Base-by-base conservation (phyloP, 2,329 filamentous ascomycete genomes). In the Mariannaea sp. region DNA sequence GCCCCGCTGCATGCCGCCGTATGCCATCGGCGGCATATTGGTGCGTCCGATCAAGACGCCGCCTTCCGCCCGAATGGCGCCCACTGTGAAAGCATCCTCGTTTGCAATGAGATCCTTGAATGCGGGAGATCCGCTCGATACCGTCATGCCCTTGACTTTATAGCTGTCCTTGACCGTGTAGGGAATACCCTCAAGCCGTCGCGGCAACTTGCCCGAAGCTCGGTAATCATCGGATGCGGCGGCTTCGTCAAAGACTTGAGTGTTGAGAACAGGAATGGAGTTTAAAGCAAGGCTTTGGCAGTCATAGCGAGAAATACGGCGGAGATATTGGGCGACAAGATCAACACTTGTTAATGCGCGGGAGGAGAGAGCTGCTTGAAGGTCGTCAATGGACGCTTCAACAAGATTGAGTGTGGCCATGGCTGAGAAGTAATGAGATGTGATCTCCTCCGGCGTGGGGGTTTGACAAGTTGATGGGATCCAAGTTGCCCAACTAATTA, bases 111-210 rank as follows among this genome's bases (percentile, higher is more conserved):
- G 65, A 13, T 76, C 63, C 41, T 74, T 63, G 44, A 85, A 80
- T 0, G 81, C 82, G 3, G 79, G 78, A 0, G 80, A 83, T 1
- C 81, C 82, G 36, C 73, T 68, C 0, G 80, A 79, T 4, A 78
- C 76, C 0, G 75, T 80, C 72, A 83, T 76, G 5, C 77, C 78
- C 36, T 74, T 71, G 35, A 80, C 75, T 58, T 78, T 82, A 70
- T 79, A 83, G 60, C 74, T 79, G 60, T 85, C 81, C 65, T 85
- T 84, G 58, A 82, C 71, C 0, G 80, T 81, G 59, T 74, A 83
- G 0, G 81, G 80, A 14, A 85, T 81, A 3, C 82, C 80, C 58
- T 84, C 80, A 2, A 84, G 69, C 2, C 39, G 24, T 2, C 55
- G 35, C 6, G 44, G 16, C 3, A 39, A 12, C 12, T 4, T 12